phyloP scores from a whole-genome alignment of 306 rosid species.

The Rosa chinensis region DNA sequence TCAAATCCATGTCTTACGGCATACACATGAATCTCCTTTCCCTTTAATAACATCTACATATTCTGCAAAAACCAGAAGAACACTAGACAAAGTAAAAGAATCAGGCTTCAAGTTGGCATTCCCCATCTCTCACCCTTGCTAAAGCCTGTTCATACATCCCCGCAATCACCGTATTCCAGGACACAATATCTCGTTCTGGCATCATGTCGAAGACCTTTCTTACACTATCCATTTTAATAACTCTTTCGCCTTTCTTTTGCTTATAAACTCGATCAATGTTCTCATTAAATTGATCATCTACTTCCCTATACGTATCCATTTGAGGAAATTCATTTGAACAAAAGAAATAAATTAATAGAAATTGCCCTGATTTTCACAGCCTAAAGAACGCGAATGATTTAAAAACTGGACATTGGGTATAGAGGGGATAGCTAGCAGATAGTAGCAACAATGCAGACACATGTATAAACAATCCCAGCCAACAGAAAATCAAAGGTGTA shows the following conservation, averaged over 20 bases:
- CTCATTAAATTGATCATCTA: too few relatives aligned
- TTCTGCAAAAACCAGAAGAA: conserved; percentile 80
- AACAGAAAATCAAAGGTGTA: too few relatives aligned
- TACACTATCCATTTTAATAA: conserved; percentile 30
- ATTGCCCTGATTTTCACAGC: too few relatives aligned
- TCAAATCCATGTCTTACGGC: conserved; percentile 67
- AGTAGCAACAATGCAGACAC: too few relatives aligned
- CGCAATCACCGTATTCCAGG: conserved; percentile 89
- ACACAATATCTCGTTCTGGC: too few relatives aligned
- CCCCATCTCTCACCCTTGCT: conserved; percentile 60
- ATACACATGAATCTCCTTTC: conserved; percentile 80
- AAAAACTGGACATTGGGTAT: too few relatives aligned
- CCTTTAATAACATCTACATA: conserved; percentile 61
- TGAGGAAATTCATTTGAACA: too few relatives aligned
- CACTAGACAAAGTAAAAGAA: conserved; percentile 71
- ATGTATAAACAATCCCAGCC: too few relatives aligned
- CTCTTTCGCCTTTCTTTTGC: conserved; percentile 6
- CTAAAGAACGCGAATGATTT: too few relatives aligned
- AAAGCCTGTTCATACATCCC: conserved; percentile 61
- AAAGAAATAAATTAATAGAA: too few relatives aligned
- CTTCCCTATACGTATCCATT: too few relatives aligned
- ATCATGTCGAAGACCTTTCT: conserved; percentile 66
- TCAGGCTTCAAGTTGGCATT: conserved; percentile 55
- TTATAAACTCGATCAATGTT: not conserved
- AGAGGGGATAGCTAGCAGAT: too few relatives aligned